Percentiles rank a stretch among this genome's conserved stretches.
phyloP scores from a whole-genome alignment of 495 filamentous ascomycete genomes.

The Lasiosphaeria miniovina region DNA sequence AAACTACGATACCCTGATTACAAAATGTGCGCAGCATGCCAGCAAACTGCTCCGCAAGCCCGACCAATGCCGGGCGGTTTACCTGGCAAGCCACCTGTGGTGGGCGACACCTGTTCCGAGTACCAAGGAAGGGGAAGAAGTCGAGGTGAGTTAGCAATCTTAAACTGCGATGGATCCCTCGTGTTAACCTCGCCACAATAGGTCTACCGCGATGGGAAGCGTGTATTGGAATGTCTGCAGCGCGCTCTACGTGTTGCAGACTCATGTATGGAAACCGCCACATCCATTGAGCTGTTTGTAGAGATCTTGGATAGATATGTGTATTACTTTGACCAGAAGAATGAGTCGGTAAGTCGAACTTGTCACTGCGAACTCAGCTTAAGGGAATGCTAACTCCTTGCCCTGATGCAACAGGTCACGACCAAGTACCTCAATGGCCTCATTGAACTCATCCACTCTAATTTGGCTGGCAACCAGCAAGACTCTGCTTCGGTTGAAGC shows the following conservation, averaged over 20 bases:
- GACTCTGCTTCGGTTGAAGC: slow-evolving; percentile 77
- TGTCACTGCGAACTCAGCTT: neutral
- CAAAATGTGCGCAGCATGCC: slow-evolving; percentile 92
- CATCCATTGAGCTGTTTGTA: slow-evolving; percentile 95
- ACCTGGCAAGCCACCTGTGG: slow-evolving; percentile 94
- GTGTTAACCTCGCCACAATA: slow-evolving; percentile 37
- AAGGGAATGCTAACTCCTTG: neutral
- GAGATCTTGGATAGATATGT: slow-evolving; percentile 98
- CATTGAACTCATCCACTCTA: slow-evolving; percentile 97
- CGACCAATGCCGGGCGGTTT: slow-evolving; percentile 95
- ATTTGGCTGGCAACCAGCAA: slow-evolving; percentile 75
- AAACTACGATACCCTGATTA: slow-evolving; percentile 98
- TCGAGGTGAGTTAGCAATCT: slow-evolving; percentile 59
- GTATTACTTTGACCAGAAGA: slow-evolving; percentile 98
- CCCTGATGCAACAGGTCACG: slow-evolving; percentile 60
- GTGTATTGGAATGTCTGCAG: slow-evolving; percentile 93
- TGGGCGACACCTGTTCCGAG: slow-evolving; percentile 89
- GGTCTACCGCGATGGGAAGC: slow-evolving; percentile 96
- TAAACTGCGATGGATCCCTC: slow-evolving; percentile 9
- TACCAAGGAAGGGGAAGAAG: slow-evolving; percentile 77
- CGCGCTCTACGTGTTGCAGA: slow-evolving; percentile 93
- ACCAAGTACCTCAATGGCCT: slow-evolving; percentile 97
- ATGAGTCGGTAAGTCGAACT: slow-evolving; percentile 76
- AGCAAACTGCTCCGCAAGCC: slow-evolving; percentile 98
- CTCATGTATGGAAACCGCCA: slow-evolving; percentile 98